phyloP scores from a whole-genome alignment of 2,329 filamentous ascomycete genomes.

The Fusarium clavum region DNA sequence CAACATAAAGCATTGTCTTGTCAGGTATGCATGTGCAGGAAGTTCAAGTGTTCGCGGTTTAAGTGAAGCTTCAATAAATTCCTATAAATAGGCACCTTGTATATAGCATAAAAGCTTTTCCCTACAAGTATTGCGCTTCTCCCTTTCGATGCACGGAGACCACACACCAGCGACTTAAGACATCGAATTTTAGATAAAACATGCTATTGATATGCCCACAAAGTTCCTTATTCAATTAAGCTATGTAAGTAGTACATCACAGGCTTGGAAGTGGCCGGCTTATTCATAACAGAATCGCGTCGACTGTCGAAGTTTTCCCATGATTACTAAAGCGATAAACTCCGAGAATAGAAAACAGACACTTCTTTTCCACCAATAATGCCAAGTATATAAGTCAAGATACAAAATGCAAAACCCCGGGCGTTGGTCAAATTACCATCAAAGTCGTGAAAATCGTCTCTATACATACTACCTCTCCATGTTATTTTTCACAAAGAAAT shows the following conservation, averaged over 20 bases:
- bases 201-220: neutral
- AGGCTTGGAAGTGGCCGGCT: too few relatives aligned
- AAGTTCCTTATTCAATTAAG: neutral
- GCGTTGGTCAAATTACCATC: slow-evolving; percentile 1
- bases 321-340: neutral
- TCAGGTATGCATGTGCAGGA: too few relatives aligned
- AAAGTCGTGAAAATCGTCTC: slow-evolving; percentile 15
- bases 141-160: neutral
- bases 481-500: neutral
- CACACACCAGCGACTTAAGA: neutral
- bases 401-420: neutral
- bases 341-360: neutral
- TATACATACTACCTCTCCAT: slow-evolving; percentile 21
- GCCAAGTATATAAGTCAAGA: neutral
- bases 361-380: neutral
- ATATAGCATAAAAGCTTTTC: too few relatives aligned
- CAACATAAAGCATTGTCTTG: too few relatives aligned
- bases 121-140: too few relatives aligned
- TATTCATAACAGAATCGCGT: neutral
- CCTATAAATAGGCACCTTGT: too few relatives aligned
- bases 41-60: too few relatives aligned
- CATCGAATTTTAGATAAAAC: neutral
- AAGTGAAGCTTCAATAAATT: too few relatives aligned
- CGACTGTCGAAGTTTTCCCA: neutral
- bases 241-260: neutral